These are phyloP conservation scores for Pyricularia sp. DNA, from an alignment of 2,329 filamentous ascomycete genomes.

Conservation along the genomic window DNA sequence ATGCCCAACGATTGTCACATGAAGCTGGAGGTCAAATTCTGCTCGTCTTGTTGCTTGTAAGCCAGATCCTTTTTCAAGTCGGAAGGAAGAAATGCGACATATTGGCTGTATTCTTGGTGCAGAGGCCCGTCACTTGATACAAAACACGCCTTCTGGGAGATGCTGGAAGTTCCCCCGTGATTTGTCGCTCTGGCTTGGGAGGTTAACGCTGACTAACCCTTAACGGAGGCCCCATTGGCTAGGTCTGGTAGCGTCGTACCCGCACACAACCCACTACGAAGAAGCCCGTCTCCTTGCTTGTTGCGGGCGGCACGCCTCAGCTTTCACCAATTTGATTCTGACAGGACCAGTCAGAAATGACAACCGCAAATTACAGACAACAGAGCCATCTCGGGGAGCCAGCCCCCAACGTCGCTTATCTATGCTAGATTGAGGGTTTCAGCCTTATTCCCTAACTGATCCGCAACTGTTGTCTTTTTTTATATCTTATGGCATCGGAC, in stretches of 20 bases:
- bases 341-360: not conserved
- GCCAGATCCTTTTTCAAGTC: not conserved
- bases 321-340: not conserved
- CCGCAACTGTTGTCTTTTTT: not conserved
- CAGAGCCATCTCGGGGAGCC: not conserved
- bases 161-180: not conserved
- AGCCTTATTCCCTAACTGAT: not conserved
- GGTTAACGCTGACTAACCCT: not conserved
- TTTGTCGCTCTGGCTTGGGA: not conserved
- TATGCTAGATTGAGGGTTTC: not conserved
- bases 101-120: not conserved
- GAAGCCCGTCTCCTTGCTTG: not conserved
- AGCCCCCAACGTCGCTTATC: not conserved
- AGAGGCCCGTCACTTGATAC: not conserved
- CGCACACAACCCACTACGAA: not conserved
- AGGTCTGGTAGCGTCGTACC: not conserved
- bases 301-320: not conserved
- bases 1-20: not conserved
- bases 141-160: not conserved
- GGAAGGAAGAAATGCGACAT: not conserved
- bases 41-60: not conserved
- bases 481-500: not conserved
- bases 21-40: not conserved
- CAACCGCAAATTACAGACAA: not conserved
- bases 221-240: not conserved